A percentile compares a stretch with the other conserved stretches of the same genome.
Conservation (phyloP, 352 stramenopile species). For the Globisporangium paroecandrum region DNA sequence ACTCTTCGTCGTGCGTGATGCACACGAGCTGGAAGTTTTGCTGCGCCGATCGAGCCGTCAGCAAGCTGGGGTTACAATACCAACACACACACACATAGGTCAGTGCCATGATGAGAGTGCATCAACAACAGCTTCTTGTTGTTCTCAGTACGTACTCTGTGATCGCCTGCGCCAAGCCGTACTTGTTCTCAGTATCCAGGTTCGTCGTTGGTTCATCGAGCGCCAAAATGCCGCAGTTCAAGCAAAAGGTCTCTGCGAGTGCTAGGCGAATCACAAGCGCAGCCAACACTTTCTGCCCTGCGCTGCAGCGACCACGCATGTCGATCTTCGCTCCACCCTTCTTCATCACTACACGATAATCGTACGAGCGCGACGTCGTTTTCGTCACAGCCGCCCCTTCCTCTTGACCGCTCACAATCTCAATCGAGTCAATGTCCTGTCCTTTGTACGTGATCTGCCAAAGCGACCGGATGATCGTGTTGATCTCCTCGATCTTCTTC, state of each 20-base stretch:
- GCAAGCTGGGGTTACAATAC: conserved; percentile 71
- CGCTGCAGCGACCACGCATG: conserved; percentile 98
- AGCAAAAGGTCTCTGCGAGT: conserved; percentile 98
- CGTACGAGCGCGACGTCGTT: conserved; percentile 87
- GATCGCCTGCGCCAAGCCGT: conserved; percentile 85
- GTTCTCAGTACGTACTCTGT: conserved; percentile 59
- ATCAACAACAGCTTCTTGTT: neutral
- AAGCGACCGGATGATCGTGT: conserved; percentile 97
- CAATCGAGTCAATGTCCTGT: conserved; percentile 99
- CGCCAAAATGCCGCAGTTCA: conserved; percentile 97
- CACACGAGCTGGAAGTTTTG: conserved; percentile 99
- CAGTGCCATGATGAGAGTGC: neutral
- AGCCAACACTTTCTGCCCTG: conserved; percentile 95
- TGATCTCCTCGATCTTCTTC: conserved; percentile 99
- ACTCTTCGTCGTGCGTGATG: conserved; percentile 99
- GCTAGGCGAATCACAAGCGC: conserved; percentile 97
- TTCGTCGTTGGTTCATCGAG: conserved; percentile 99
- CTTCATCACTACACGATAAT: conserved; percentile 99
- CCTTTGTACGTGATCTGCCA: conserved; percentile 99
- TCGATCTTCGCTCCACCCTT: conserved; percentile 95
- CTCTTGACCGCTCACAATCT: conserved; percentile 95
- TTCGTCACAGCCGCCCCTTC: conserved; percentile 39
- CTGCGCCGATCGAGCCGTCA: conserved; percentile 92
- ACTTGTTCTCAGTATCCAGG: conserved; percentile 97
- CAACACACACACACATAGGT: neutral